Base-by-base conservation (phyloP, 1,284 basidiomycete species). In the Melampsora larici-populina region DNA sequence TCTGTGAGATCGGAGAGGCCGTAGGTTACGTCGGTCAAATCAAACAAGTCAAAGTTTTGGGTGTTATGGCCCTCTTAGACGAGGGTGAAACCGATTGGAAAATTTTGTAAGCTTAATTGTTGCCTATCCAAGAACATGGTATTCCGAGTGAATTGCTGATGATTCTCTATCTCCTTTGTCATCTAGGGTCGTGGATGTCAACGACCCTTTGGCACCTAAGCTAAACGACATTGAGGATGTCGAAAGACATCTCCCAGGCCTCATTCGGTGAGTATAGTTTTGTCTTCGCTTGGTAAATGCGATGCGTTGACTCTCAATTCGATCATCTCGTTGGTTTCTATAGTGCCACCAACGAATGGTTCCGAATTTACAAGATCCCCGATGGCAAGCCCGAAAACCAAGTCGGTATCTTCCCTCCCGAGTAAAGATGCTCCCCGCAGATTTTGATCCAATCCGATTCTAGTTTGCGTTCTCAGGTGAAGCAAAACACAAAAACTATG, bases 21-120 rank as follows among this genome's bases (percentile, higher is more conserved):
- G 93, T 99, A 82, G 97, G 95, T 81, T 94, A 96, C 86, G 90
- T 91, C 80, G 97, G 97, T 80, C 96, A 99, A 86, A 89, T 99
- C 86, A 99, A 99, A 88, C 97, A 99, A 86, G 97, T 99, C 89
- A 99, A 99, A 88, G 93, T 99, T 80, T 93, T 99, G 84, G 97
- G 97, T 81, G 97, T 99, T 88, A 99, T 99, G 96, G 97, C 97
- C 74, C 89, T 99, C 78, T 90, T 97, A 81, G 94, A 97, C 84
- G 94, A 97, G 85, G 94, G 94, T 82, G 94, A 97, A 87, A 97
- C 94, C 81, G 94, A 97, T 88, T 97, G 94, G 94, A 97, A 97
- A 86, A 92, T 70, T 0, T 48, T 71, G 74, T 55, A 62, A 65
- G 60, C 1, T 33, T 70, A 1, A n/a, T 1, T 24, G 62, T 43